Conservation (phyloP, 2,329 filamentous ascomycete species). For the Daldinia eschscholtzii region DNA sequence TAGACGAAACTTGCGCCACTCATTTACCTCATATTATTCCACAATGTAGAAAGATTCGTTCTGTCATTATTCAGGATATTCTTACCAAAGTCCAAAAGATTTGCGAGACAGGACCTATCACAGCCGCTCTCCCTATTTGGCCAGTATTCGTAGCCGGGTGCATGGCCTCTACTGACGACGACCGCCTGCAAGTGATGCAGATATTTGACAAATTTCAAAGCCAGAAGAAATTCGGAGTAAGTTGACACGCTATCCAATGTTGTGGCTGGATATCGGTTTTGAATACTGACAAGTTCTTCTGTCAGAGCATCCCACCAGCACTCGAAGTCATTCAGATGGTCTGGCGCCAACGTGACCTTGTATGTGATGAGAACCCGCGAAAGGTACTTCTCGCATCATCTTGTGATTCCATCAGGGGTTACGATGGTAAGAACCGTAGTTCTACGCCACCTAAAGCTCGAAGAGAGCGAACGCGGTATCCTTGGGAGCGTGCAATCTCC, state of each 20-base stretch:
- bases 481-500: conserved; percentile 16
- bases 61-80: neutral
- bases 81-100: neutral
- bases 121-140: conserved; percentile 16
- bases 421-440: neutral
- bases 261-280: neutral
- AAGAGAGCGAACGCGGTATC: neutral
- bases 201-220: conserved; percentile 15
- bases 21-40: conserved; percentile 16
- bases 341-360: conserved; percentile 15
- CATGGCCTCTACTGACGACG: conserved; percentile 10
- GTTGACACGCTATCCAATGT: neutral
- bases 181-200: conserved; percentile 15
- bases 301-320: conserved; percentile 11
- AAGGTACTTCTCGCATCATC: neutral
- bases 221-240: conserved; percentile 9
- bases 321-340: conserved; percentile 11
- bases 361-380: conserved; percentile 14
- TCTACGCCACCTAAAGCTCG: neutral
- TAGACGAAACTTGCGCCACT: conserved; percentile 11
- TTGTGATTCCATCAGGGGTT: neutral
- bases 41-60: conserved; percentile 2
- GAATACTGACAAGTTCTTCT: neutral
- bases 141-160: conserved; percentile 10
- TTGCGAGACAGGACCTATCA: conserved; percentile 13